These are phyloP conservation scores for Agaricus bisporus DNA, from an alignment of 768 basidiomycete genomes.

Conservation along the genomic window DNA sequence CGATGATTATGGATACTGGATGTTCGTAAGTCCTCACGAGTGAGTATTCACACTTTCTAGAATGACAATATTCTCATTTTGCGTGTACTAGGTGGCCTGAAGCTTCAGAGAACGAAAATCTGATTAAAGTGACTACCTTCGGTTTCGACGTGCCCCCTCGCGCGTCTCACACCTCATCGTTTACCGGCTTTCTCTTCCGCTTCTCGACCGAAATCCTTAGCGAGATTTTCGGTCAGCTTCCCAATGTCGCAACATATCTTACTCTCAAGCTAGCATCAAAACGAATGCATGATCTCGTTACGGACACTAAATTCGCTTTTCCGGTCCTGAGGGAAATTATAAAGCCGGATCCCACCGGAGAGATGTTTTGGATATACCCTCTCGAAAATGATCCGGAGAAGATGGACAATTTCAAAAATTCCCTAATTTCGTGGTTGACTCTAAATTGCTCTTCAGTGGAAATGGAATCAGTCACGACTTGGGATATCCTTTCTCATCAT, in stretches of 20 bases:
- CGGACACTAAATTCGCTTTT: neutral
- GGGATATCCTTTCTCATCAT: neutral
- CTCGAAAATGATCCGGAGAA: neutral
- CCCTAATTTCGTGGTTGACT: neutral
- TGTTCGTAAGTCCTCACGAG: conserved; percentile 8
- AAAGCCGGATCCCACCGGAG: neutral
- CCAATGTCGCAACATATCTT: neutral
- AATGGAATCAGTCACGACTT: neutral
- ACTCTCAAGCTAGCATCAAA: neutral
- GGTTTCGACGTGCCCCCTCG: conserved; percentile 3
- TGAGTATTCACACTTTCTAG: neutral
- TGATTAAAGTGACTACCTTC: neutral
- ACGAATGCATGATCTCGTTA: neutral
- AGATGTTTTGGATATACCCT: conserved; percentile 2
- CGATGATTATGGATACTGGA: conserved; percentile 10
- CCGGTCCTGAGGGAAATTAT: conserved; percentile 4
- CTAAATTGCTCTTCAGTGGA: neutral
- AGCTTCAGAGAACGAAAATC: neutral
- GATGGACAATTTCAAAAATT: neutral
- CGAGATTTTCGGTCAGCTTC: conserved; percentile 2
- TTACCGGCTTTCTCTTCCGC: neutral
- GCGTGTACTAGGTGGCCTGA: neutral
- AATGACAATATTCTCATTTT: neutral
- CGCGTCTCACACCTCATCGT: neutral
- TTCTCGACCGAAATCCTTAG: neutral